These are phyloP conservation scores for Chlamydomonas applanata DNA, from an alignment of 139 green algal species.

Conservation along the genomic window DNA sequence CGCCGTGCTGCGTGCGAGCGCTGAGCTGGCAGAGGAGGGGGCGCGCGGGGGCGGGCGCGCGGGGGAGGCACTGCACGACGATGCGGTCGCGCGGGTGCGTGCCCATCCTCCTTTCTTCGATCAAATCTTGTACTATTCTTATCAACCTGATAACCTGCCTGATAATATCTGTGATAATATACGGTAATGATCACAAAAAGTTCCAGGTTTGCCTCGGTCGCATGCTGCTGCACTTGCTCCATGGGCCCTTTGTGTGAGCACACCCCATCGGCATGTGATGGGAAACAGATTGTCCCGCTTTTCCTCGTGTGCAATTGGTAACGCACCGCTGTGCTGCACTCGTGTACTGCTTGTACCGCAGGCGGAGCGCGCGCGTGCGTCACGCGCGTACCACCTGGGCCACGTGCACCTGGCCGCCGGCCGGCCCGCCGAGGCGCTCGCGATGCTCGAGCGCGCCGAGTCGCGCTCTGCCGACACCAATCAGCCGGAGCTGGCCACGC, in stretches of 20 bases:
- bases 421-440: slow-evolving; percentile 56
- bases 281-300: no score
- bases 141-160: no score
- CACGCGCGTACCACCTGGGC: slow-evolving; percentile 51
- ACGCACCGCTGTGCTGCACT: no score
- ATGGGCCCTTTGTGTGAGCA: no score
- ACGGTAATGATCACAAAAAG: no score
- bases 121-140: no score
- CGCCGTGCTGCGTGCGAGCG: slow-evolving; percentile 31
- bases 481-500: neutral
- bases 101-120: no score
- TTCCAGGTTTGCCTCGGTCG: no score
- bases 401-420: slow-evolving; percentile 48
- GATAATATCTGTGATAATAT: no score
- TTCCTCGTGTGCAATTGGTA: no score
- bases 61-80: slow-evolving; percentile 58
- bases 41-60: slow-evolving; percentile 46
- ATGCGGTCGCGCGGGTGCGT: slow-evolving; percentile 18
- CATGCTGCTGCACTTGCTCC: no score
- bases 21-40: slow-evolving; percentile 65
- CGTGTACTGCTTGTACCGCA: slow-evolving; percentile 25
- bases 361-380: slow-evolving; percentile 42
- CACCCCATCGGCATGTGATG: no score
- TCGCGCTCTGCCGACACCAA: slow-evolving; percentile 1
- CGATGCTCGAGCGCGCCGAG: slow-evolving; percentile 52